These are phyloP conservation scores for Proliferodiscus dingleyae DNA, from an alignment of 2,329 filamentous ascomycete genomes.

Conservation along the genomic window DNA sequence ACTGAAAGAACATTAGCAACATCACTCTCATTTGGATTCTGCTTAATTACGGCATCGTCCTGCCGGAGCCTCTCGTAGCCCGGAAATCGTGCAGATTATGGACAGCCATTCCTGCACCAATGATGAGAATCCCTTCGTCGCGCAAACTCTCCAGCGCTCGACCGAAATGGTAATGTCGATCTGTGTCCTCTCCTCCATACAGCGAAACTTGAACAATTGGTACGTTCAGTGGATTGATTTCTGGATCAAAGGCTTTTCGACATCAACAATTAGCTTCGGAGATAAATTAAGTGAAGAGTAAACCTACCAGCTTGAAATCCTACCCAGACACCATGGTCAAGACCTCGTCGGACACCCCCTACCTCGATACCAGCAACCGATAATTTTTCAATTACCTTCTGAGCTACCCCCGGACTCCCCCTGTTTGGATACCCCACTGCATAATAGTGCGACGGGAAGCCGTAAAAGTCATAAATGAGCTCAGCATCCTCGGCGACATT, in stretches of 20 bases:
- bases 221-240: constrained; percentile 54
- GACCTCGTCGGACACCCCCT: constrained; percentile 55
- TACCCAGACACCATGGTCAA: constrained; percentile 70
- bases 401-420: constrained; percentile 56
- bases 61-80: constrained; percentile 39
- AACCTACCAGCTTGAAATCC: constrained; percentile 45
- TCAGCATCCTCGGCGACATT: constrained; percentile 60
- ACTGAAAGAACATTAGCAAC: constrained; percentile 13
- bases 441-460: constrained; percentile 67
- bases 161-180: constrained; percentile 62
- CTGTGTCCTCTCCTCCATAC: constrained; percentile 58
- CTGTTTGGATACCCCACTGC: constrained; percentile 60
- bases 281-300: constrained; percentile 6
- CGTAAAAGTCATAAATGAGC: constrained; percentile 73
- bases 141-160: constrained; percentile 59
- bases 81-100: constrained; percentile 59
- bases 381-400: constrained; percentile 53
- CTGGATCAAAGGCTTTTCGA: constrained; percentile 16
- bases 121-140: constrained; percentile 62
- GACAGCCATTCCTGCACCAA: constrained; percentile 71
- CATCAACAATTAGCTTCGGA: constrained; percentile 9
- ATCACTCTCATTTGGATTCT: constrained; percentile 4
- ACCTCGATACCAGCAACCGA: constrained; percentile 53
- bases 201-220: constrained; percentile 70
- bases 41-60: constrained; percentile 54